A percentile compares a stretch with the other conserved stretches of the same genome.
phyloP scores from a whole-genome alignment of 768 basidiomycete species.

The Leccinellum luteum region DNA sequence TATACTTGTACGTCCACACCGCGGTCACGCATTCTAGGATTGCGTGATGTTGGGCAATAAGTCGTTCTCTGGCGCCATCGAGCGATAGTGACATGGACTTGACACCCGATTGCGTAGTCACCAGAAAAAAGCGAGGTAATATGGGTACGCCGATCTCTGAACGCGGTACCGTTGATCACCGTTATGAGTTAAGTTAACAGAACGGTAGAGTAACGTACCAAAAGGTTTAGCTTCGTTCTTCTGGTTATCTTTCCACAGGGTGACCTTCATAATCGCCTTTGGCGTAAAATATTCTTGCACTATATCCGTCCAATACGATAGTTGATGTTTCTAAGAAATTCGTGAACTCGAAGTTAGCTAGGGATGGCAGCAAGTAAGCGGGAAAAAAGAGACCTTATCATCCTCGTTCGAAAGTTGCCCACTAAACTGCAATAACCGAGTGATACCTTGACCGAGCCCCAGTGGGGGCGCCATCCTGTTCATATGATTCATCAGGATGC shows the following conservation, averaged over 20 bases:
- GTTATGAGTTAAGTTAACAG: conserved; percentile 2
- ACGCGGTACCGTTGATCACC: conserved; percentile 4
- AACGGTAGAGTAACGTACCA: conserved; percentile 45
- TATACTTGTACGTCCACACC: conserved; percentile 80
- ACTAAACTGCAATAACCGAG: conserved; percentile 69
- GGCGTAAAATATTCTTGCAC: conserved; percentile 70
- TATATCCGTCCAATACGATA: conserved; percentile 65
- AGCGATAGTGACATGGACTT: conserved; percentile 78
- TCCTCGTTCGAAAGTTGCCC: conserved; percentile 57
- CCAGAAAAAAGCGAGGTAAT: conserved; percentile 80
- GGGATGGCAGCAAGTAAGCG: background rate
- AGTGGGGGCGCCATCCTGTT: conserved; percentile 35
- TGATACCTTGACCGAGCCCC: conserved; percentile 61
- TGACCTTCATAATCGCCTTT: conserved; percentile 72
- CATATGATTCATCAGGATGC: conserved; percentile 18
- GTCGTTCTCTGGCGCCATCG: conserved; percentile 73
- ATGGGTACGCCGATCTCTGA: conserved; percentile 79
- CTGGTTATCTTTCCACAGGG: conserved; percentile 85
- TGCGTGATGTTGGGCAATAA: conserved; percentile 42
- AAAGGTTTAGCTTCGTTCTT: conserved; percentile 79
- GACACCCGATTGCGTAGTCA: conserved; percentile 81
- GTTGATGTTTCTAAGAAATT: conserved; percentile 50
- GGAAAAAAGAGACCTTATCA: conserved; percentile 36
- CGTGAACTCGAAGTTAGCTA: conserved; percentile 5
- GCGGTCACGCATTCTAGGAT: conserved; percentile 72